A percentile compares a stretch with the other conserved stretches of the same genome.
Conservation (phyloP, 2,329 filamentous ascomycete species). For the Pseudogymnoascus sp. region DNA sequence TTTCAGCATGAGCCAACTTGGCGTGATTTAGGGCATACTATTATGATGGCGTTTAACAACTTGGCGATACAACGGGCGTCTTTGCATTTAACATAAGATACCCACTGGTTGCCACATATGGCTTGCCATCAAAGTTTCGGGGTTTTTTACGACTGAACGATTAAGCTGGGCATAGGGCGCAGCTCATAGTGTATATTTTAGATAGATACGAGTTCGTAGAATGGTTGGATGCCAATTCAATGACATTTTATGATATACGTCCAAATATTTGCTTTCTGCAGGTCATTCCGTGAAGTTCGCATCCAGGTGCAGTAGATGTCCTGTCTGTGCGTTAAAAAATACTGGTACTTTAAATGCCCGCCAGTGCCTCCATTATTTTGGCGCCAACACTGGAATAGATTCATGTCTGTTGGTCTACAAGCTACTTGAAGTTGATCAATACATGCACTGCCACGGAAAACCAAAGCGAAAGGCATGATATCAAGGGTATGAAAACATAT, state of each 20-base stretch:
- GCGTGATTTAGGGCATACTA: constrained; percentile 2
- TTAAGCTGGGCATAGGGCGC: neutral
- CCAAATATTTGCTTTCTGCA: neutral
- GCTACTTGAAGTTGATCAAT: neutral
- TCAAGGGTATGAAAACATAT: neutral
- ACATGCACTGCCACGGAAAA: neutral
- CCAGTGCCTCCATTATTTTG: neutral
- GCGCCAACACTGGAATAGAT: neutral
- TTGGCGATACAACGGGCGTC: constrained; percentile 4
- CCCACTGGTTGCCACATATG: constrained; percentile 2
- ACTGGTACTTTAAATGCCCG: neutral
- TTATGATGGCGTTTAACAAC: constrained; percentile 8
- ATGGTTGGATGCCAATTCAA: constrained; percentile 8
- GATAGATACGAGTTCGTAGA: constrained; percentile 8
- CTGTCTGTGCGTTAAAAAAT: neutral
- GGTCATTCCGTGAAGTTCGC: neutral
- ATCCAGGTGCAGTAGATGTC: neutral
- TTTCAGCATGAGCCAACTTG: constrained; percentile 35
- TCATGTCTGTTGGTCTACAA: neutral
- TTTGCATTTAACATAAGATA: neutral
- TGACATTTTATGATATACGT: constrained; percentile 2
- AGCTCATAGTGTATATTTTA: constrained; percentile 1
- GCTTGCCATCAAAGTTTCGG: neutral
- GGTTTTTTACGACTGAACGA: neutral
- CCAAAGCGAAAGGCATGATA: neutral